phyloP scores from a whole-genome alignment of 2,329 filamentous ascomycete species.

The Aschersonia sp. region DNA sequence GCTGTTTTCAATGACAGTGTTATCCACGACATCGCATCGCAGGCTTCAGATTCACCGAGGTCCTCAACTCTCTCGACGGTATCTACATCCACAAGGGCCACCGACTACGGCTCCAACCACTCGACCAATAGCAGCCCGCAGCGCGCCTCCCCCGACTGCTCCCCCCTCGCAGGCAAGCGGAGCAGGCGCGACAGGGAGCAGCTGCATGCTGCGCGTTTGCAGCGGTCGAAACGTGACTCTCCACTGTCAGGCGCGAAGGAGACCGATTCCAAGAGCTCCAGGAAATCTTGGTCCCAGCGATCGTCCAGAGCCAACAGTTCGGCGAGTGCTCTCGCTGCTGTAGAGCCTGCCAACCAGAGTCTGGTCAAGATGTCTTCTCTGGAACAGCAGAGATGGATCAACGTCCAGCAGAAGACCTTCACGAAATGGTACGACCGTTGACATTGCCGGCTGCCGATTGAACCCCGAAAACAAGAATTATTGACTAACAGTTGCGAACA shows the following conservation, averaged over 20 bases:
- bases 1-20: conserved; percentile 11
- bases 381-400: conserved; percentile 54
- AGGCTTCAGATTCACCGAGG: conserved; percentile 8
- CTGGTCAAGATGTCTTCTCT: conserved; percentile 46
- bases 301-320: conserved; percentile 16
- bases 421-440: conserved; percentile 59
- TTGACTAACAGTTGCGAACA: neutral
- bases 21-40: conserved; percentile 9
- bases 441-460: neutral
- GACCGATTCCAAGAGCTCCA: conserved; percentile 3
- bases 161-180: conserved; percentile 3
- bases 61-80: neutral
- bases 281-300: conserved; percentile 15
- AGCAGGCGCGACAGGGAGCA: conserved; percentile 29
- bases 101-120: neutral
- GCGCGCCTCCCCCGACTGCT: conserved; percentile 7
- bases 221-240: conserved; percentile 27
- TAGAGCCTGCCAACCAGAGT: conserved; percentile 33
- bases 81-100: neutral
- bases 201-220: conserved; percentile 32
- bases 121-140: conserved; percentile 8
- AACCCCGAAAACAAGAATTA: no score
- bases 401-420: conserved; percentile 96
- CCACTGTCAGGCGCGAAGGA: conserved; percentile 6
- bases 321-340: conserved; percentile 27